A percentile compares a stretch with the other conserved stretches of the same genome.
Evolutionary conservation across 371 early-diverging fungal species (phyloP).

Genomic region (Quaeritorhiza haematococci): DNA sequence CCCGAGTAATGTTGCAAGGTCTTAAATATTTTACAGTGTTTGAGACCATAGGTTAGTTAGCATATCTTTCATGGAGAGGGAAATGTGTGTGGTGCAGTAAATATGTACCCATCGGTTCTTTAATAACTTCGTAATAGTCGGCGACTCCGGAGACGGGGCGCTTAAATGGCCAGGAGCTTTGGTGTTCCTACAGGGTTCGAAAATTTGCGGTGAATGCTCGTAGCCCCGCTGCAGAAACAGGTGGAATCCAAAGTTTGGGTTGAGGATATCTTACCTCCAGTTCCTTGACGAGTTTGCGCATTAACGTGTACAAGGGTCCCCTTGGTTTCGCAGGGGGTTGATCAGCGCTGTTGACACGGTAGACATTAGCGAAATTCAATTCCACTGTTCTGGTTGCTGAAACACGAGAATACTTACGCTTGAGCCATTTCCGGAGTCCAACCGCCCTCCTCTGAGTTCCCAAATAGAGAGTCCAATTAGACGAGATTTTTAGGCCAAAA

Average conservation of each 20-base stretch:
- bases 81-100: not conserved
- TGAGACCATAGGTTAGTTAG: no score
- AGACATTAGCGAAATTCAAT: not conserved
- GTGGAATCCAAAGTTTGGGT: constrained; percentile 9
- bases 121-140: constrained; percentile 95
- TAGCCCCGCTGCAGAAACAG: constrained; percentile 18
- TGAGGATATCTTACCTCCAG: constrained; percentile 21
- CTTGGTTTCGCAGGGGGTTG: constrained; percentile 23
- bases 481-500: no score
- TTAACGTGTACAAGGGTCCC: constrained; percentile 32
- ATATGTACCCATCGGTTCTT: constrained; percentile 92
- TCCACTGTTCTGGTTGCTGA: constrained; percentile 19
- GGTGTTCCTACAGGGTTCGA: no score
- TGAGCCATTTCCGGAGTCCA: constrained; percentile 83
- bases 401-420: constrained; percentile 9
- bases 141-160: constrained; percentile 94
- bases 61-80: no score
- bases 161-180: constrained; percentile 96
- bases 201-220: constrained; percentile 26
- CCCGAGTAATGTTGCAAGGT: constrained; percentile 70
- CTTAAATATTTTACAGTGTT: constrained; percentile 31
- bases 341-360: constrained; percentile 13
- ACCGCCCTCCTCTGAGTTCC: constrained; percentile 68
- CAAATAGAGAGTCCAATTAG: not conserved
- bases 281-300: constrained; percentile 34